Conservation (phyloP, 108 stramenopile species). For the Pseudonitzschia delicatissima region DNA sequence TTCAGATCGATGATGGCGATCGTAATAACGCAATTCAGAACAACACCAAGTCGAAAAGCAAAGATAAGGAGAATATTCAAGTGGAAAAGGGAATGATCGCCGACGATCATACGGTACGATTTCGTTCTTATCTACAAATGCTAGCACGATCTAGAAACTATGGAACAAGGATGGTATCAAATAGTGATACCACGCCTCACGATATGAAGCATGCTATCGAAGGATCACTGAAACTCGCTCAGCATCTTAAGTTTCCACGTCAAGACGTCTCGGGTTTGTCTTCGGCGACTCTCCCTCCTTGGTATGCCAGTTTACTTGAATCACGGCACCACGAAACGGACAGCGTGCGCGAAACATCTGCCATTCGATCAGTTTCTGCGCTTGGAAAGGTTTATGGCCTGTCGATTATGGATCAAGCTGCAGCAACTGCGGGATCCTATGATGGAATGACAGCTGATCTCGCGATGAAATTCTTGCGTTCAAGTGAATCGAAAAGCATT, state of each 20-base stretch:
- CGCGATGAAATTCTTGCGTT: constrained; percentile 5
- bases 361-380: constrained; percentile 46
- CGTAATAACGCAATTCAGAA: constrained; percentile 1
- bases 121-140: constrained; percentile 29
- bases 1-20: constrained; percentile 7
- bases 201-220: constrained; percentile 35
- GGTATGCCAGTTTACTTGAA: constrained; percentile 39
- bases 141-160: constrained; percentile 33
- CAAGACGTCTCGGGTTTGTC: constrained; percentile 27
- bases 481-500: constrained; percentile 41
- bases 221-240: constrained; percentile 51
- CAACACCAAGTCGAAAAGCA: background rate
- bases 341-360: constrained; percentile 27
- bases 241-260: constrained; percentile 47
- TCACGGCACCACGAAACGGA: background rate
- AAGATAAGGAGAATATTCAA: too few species aligned
- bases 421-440: constrained; percentile 4
- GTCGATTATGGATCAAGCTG: constrained; percentile 44
- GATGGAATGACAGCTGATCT: constrained; percentile 13
- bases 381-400: constrained; percentile 54
- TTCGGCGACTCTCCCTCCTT: constrained; percentile 29
- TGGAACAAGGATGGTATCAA: constrained; percentile 1
- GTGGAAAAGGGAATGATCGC: background rate
- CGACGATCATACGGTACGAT: constrained; percentile 12
- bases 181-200: background rate